Evolutionary conservation across 768 basidiomycete species (phyloP).

Genomic region (Sutorius australiensis): DNA sequence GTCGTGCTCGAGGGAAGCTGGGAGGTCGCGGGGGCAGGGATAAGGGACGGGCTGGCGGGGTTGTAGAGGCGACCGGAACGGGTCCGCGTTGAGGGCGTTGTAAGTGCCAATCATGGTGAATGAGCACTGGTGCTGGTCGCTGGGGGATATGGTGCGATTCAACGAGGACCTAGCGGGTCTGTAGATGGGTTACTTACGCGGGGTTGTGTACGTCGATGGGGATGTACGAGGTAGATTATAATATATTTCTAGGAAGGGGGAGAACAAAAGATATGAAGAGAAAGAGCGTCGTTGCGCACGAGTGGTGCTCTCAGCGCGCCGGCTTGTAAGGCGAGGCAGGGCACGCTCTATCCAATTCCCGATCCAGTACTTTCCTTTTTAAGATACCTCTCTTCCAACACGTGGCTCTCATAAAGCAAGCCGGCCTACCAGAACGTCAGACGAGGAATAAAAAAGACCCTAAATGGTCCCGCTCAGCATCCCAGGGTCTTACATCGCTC

Average conservation of each 20-base stretch:
- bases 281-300: slow-evolving; percentile 17
- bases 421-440: neutral
- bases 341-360: slow-evolving; percentile 30
- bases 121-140: slow-evolving; percentile 8
- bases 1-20: slow-evolving; percentile 17
- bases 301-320: slow-evolving; percentile 26
- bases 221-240: too few species aligned
- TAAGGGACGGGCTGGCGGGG: slow-evolving; percentile 11
- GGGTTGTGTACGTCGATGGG: neutral
- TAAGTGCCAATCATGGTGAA: slow-evolving; percentile 19
- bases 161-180: slow-evolving; percentile 1
- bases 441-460: neutral
- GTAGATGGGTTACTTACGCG: slow-evolving; percentile 7
- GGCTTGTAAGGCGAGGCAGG: slow-evolving; percentile 32
- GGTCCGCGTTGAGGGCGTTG: neutral
- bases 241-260: too few species aligned
- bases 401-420: slow-evolving; percentile 23
- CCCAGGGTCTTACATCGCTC: neutral
- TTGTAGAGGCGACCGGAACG: slow-evolving; percentile 15
- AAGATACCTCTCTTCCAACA: slow-evolving; percentile 26
- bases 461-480: neutral
- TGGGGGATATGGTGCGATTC: slow-evolving; percentile 12
- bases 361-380: slow-evolving; percentile 23
- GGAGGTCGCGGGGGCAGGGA: slow-evolving; percentile 13
- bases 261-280: slow-evolving; percentile 1